These are phyloP conservation scores for Oehlia diaphana DNA, from an alignment of 192 early-diverging fungal species.

Conservation along the genomic window DNA sequence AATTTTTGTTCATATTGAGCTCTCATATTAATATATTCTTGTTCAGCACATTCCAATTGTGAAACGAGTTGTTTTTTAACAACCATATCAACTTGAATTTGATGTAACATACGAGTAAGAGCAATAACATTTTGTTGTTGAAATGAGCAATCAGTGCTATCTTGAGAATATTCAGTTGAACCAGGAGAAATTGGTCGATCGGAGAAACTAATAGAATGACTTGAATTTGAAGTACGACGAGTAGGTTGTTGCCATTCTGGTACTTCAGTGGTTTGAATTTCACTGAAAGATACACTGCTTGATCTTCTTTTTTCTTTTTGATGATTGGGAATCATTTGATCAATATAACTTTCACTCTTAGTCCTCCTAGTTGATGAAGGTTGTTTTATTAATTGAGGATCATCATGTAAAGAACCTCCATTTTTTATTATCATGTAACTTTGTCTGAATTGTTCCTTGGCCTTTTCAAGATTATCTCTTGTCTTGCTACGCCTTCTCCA, in stretches of 20 bases:
- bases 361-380: slow-evolving; percentile 22
- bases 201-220: not conserved
- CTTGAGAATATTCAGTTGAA: slow-evolving; percentile 21
- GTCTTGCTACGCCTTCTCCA: slow-evolving; percentile 39
- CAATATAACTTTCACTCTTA: slow-evolving; percentile 30
- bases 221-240: slow-evolving; percentile 25
- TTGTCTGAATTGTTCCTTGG: slow-evolving; percentile 44
- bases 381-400: slow-evolving; percentile 25
- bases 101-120: slow-evolving; percentile 47
- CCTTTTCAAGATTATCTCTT: slow-evolving; percentile 39
- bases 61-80: slow-evolving; percentile 62
- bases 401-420: slow-evolving; percentile 28
- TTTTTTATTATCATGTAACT: slow-evolving; percentile 41
- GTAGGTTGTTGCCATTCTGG: slow-evolving; percentile 23
- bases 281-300: slow-evolving; percentile 25
- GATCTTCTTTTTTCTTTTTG: not conserved
- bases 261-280: slow-evolving; percentile 29
- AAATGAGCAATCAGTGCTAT: slow-evolving; percentile 22
- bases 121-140: slow-evolving; percentile 33
- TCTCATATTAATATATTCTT: slow-evolving; percentile 59
- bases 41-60: slow-evolving; percentile 56
- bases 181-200: not conserved
- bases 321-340: slow-evolving; percentile 12
- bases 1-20: slow-evolving; percentile 74
- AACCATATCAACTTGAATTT: slow-evolving; percentile 60